phyloP scores from a whole-genome alignment of 495 filamentous ascomycete species.

The Tetracladium setigerum region DNA sequence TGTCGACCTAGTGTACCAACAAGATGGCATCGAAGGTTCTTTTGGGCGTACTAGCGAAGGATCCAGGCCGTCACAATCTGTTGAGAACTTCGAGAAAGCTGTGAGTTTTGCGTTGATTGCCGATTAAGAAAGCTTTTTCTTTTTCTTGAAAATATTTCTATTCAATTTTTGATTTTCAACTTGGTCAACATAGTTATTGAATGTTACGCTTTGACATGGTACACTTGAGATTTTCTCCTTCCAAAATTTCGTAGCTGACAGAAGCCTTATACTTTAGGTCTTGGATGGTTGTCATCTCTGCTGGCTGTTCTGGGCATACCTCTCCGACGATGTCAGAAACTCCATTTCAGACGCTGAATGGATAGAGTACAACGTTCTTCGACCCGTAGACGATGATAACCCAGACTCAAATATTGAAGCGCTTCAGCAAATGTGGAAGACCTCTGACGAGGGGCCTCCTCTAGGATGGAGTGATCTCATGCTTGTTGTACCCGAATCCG shows the following conservation, averaged over 20 bases:
- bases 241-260: no score
- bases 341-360: not conserved
- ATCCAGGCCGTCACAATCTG: not conserved
- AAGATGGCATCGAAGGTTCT: no score
- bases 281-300: not conserved
- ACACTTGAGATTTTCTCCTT: no score
- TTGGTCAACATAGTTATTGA: no score
- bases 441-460: not conserved
- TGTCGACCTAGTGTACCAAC: not conserved
- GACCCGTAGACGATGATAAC: no score
- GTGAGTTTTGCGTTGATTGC: no score
- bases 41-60: not conserved
- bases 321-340: not conserved
- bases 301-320: conserved; percentile 1
- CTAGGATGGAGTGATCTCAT: conserved; percentile 1
- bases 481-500: not conserved
- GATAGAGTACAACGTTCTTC: not conserved
- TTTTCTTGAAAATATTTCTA: no score
- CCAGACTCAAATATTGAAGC: not conserved
- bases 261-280: not conserved
- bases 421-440: conserved; percentile 1
- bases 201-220: no score
- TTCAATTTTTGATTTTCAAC: no score
- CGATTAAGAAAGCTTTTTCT: no score
- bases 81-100: not conserved